phyloP scores from a whole-genome alignment of 1,284 basidiomycete species.

The Apiotrichum domesticum region DNA sequence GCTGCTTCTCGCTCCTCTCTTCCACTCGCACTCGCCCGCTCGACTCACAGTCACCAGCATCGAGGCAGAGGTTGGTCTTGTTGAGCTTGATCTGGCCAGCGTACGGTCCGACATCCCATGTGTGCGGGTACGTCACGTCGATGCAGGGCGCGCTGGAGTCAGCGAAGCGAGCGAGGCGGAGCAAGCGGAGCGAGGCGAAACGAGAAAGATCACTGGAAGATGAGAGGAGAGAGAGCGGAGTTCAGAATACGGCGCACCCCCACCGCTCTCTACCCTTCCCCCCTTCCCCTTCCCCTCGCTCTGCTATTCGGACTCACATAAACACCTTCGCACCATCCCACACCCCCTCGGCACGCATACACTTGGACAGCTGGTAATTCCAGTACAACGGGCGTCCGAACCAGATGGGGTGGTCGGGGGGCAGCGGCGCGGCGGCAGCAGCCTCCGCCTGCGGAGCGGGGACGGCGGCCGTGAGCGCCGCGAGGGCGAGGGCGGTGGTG shows the following conservation, averaged over 20 bases:
- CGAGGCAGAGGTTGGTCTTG: constrained; percentile 7
- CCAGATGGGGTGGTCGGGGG: neutral
- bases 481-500: neutral
- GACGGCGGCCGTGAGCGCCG: neutral
- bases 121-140: neutral
- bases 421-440: neutral
- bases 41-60: constrained; percentile 10
- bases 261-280: too few relatives aligned
- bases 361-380: neutral
- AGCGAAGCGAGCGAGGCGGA: too few relatives aligned
- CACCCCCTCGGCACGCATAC: neutral
- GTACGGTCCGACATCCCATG: constrained; percentile 5
- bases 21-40: neutral
- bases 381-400: constrained; percentile 3
- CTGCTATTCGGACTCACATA: neutral
- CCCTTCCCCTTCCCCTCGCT: too few relatives aligned
- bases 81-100: constrained; percentile 2
- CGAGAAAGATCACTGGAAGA: too few relatives aligned
- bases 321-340: neutral
- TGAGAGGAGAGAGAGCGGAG: too few relatives aligned
- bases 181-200: too few relatives aligned
- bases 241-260: too few relatives aligned
- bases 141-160: too few relatives aligned
- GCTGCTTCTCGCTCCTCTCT: too few relatives aligned
- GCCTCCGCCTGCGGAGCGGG: neutral